phyloP scores from a whole-genome alignment of 2,329 filamentous ascomycete genomes.

The Cladosporium oxysporum region DNA sequence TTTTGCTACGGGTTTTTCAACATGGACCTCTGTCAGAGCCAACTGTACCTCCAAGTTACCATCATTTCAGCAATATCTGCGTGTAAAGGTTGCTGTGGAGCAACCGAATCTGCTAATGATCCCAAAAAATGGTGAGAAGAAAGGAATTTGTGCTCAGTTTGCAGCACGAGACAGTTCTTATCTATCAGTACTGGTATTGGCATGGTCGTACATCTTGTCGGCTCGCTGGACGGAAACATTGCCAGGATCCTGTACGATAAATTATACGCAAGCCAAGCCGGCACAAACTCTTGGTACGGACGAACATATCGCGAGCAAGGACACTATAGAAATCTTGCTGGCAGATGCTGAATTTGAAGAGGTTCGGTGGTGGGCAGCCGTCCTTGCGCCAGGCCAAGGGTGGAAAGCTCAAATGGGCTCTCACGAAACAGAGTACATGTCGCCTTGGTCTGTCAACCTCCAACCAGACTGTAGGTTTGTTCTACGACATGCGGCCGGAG shows the following conservation, averaged over 20 bases:
- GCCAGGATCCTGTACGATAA: background rate
- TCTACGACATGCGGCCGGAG: background rate
- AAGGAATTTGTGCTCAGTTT: background rate
- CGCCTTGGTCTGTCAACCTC: background rate
- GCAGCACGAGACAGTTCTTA: background rate
- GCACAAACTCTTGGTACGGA: background rate
- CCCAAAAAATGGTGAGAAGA: background rate
- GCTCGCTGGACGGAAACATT: background rate
- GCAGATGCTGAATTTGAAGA: background rate
- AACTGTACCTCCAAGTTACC: background rate
- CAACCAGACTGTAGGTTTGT: background rate
- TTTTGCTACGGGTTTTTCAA: background rate
- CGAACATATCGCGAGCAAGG: background rate
- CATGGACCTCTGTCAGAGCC: background rate
- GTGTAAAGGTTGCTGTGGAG: background rate
- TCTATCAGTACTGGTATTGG: background rate
- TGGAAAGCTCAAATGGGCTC: background rate
- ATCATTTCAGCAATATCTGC: background rate
- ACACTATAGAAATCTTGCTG: background rate
- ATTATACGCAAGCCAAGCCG: background rate
- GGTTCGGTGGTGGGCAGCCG: background rate
- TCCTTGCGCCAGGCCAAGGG: background rate
- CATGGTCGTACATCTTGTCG: conserved; percentile 2
- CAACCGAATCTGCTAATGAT: background rate
- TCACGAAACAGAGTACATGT: background rate